These are phyloP conservation scores for Arthrobotrys sphaeroides DNA, from an alignment of 2,329 filamentous ascomycete genomes.

Conservation along the genomic window DNA sequence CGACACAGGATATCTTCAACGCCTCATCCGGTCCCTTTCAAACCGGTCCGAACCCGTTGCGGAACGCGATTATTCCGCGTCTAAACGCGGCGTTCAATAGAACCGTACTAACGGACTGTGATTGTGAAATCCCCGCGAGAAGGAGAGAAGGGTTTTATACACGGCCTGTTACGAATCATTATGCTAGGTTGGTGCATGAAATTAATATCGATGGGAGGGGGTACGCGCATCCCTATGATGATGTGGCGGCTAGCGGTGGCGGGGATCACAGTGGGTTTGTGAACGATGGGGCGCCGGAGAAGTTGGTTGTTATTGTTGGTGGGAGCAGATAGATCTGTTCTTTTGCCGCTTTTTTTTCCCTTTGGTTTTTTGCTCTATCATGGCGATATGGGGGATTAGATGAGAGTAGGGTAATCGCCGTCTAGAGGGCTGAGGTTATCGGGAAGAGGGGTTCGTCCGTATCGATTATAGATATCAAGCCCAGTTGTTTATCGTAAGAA, in stretches of 20 bases:
- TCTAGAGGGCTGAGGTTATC: too few species aligned
- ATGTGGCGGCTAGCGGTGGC: slow-evolving; percentile 69
- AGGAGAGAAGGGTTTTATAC: slow-evolving; percentile 68
- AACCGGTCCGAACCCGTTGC: slow-evolving; percentile 59
- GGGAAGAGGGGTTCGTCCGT: too few species aligned
- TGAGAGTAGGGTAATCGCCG: too few species aligned
- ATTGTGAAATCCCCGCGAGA: slow-evolving; percentile 57
- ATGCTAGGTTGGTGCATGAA: slow-evolving; percentile 72
- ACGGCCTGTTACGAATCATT: slow-evolving; percentile 71
- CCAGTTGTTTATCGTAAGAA: too few species aligned
- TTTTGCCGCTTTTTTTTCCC: neutral
- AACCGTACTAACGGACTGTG: slow-evolving; percentile 69
- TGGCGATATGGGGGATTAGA: neutral
- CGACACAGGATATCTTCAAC: slow-evolving; percentile 72
- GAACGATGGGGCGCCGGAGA: slow-evolving; percentile 67
- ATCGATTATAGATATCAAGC: too few species aligned
- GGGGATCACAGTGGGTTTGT: slow-evolving; percentile 72
- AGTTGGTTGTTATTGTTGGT: slow-evolving; percentile 70
- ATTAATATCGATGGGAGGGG: slow-evolving; percentile 70
- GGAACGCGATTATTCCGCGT: slow-evolving; percentile 66
- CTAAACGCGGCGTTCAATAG: slow-evolving; percentile 79
- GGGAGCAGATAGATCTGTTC: neutral
- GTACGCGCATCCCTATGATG: slow-evolving; percentile 78
- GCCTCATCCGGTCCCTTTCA: slow-evolving; percentile 72
- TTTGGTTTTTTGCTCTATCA: too few species aligned